phyloP scores from a whole-genome alignment of 2,329 filamentous ascomycete species.

The Alternaria sp. region DNA sequence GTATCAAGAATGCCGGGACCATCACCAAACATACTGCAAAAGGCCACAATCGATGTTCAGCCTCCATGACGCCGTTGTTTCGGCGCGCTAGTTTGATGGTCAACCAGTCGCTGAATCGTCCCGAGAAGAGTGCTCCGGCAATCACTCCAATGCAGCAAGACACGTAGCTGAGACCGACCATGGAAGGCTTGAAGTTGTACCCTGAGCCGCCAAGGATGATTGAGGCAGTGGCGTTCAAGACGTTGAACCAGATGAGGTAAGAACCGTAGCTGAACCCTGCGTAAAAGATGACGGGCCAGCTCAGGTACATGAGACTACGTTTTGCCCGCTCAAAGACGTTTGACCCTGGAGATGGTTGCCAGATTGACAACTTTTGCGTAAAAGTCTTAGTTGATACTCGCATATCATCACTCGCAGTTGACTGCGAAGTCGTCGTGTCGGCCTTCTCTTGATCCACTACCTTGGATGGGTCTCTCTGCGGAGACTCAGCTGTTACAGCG shows the following conservation, averaged over 20 bases:
- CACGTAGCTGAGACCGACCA: slow-evolving; percentile 31
- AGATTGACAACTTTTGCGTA: slow-evolving; percentile 27
- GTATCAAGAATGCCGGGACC: slow-evolving; percentile 53
- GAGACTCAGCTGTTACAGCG: slow-evolving; percentile 9
- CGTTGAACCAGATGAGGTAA: slow-evolving; percentile 38
- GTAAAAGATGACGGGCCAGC: slow-evolving; percentile 44
- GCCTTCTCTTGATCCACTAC: slow-evolving; percentile 29
- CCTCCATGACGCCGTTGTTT: slow-evolving; percentile 49
- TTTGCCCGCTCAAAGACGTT: slow-evolving; percentile 28
- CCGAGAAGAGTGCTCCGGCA: slow-evolving; percentile 24
- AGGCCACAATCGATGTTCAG: slow-evolving; percentile 51
- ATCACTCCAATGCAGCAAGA: slow-evolving; percentile 30
- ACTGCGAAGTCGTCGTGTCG: slow-evolving; percentile 23
- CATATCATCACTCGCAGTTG: slow-evolving; percentile 15
- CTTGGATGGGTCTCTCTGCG: slow-evolving; percentile 1
- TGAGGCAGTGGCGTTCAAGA: slow-evolving; percentile 37
- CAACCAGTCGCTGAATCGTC: slow-evolving; percentile 33
- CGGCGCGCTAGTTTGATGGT: slow-evolving; percentile 42
- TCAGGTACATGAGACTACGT: slow-evolving; percentile 37
- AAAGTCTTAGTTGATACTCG: slow-evolving; percentile 20
- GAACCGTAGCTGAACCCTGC: slow-evolving; percentile 35
- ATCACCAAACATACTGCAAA: slow-evolving; percentile 50
- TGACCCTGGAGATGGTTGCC: slow-evolving; percentile 25
- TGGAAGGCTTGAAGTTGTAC: slow-evolving; percentile 30
- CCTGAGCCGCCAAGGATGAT: slow-evolving; percentile 29